Evolutionary conservation across 179 eudicot species (phyloP), one percentile per base, ranked within the genome.

Genomic region (Amaranthus tricolor): DNA sequence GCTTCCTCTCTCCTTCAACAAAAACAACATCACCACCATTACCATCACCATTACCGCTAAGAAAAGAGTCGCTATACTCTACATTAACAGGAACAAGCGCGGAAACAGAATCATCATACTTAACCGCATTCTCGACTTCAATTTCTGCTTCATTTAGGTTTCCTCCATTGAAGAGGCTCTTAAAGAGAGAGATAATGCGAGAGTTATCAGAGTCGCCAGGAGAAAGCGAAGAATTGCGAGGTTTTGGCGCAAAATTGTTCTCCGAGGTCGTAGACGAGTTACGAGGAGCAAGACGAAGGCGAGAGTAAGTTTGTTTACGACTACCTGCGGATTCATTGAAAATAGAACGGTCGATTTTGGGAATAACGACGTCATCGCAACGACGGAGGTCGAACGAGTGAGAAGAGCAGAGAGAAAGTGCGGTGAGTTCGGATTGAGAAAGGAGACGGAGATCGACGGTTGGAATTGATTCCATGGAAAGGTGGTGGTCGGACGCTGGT

Each of bases 311-410:
- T 70, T 94, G 98, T 21, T 94, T 94, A 7, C 94, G 92, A 75
- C 96, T 90, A 7, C 94, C 97, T 74, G 94, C 94, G 74, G 97
- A 90, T 63, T 94, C 98, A 71, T 94, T 94, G 84, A 94, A 92
- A 66, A 94, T 89, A 75, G 94, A 77, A 13, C 93, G 90, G 85
- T 94, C 93, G 82, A 94, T 90, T 80, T 88, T 87, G 55, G 98
- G 97, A 77, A 89, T 86, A 4, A 88, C 88, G 83, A 89, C 83
- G 84, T 90, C 91, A 77, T 89, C 87, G 79, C 80, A 75, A 40
- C 85, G 89, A 73, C 74, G 79, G 65, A 81, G 88, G 71, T 89
- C 87, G 87, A 82, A 84, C 13, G 90, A 74, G 72, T 81, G 71
- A 60, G 79, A 11, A 55, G 98, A 86, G 83, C 86, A 85, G 40